Conservation (phyloP, 306 rosid genomes). For the Cucurbita argyrosperma region DNA sequence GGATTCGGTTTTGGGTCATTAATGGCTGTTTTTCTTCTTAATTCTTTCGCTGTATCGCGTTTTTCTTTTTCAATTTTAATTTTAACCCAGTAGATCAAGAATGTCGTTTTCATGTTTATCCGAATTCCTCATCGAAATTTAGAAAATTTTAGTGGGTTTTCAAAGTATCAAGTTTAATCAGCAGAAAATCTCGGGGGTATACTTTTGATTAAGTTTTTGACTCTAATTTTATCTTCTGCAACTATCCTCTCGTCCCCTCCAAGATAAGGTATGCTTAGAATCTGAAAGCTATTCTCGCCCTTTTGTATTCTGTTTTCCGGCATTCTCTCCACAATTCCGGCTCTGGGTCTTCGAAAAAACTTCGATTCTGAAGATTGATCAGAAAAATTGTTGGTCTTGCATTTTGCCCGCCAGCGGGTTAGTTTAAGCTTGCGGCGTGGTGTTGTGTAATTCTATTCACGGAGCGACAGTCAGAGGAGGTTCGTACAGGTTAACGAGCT, state of each 20-base stretch:
- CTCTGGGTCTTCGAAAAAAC: not conserved
- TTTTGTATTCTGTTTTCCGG: not conserved
- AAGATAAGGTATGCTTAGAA: constrained; percentile 13
- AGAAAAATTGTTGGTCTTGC: not conserved
- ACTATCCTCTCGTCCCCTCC: constrained; percentile 7
- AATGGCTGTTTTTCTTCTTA: not conserved
- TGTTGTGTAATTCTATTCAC: not conserved
- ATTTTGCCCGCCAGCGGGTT: not conserved
- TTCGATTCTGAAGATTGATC: not conserved
- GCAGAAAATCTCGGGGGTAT: not conserved
- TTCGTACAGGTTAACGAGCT: not conserved
- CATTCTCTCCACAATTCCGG: constrained; percentile 1
- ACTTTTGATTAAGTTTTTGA: not conserved
- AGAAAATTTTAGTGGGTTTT: constrained; percentile 6
- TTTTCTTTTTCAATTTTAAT: not conserved
- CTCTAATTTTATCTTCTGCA: not conserved
- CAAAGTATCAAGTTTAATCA: not conserved
- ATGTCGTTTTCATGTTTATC: constrained; percentile 15
- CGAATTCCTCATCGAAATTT: not conserved
- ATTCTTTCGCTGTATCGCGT: not conserved
- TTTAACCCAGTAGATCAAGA: constrained; percentile 7
- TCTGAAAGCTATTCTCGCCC: not conserved
- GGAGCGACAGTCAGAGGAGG: not conserved
- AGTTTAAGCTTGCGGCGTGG: constrained; percentile 2
- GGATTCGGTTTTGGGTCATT: not conserved